Conservation (phyloP, 352 stramenopile genomes). For the Phytophthora megakarya region DNA sequence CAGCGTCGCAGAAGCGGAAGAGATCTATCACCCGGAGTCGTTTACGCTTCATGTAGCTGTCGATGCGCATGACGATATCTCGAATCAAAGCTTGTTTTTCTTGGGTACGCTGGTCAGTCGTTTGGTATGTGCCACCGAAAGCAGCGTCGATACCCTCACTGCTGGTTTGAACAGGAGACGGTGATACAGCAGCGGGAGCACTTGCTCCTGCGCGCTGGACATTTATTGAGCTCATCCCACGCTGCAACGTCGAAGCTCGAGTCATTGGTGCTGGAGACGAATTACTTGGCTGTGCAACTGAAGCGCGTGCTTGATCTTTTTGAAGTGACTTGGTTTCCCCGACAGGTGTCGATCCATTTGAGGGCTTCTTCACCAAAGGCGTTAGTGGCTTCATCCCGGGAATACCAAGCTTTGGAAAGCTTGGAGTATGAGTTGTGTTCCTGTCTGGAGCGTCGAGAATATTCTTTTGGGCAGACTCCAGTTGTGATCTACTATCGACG, state of each 20-base stretch:
- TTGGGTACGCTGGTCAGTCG: constrained; percentile 64
- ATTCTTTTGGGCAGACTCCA: constrained; percentile 1
- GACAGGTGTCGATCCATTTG: constrained; percentile 14
- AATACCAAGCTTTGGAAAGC: constrained; percentile 64
- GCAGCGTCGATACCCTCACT: constrained; percentile 37
- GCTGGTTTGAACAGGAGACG: constrained; percentile 5
- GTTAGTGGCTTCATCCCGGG: constrained; percentile 45
- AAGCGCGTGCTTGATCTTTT: constrained; percentile 17
- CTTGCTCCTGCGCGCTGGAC: constrained; percentile 7
- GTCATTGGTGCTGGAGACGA: neutral
- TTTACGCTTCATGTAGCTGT: constrained; percentile 86
- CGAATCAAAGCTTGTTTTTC: constrained; percentile 75
- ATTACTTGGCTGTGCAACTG: neutral
- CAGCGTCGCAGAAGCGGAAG: constrained; percentile 85
- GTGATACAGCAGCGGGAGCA: constrained; percentile 1
- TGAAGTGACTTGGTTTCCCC: constrained; percentile 10
- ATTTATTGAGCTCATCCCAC: constrained; percentile 15
- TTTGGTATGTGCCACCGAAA: constrained; percentile 67
- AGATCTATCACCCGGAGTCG: constrained; percentile 83
- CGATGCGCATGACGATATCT: constrained; percentile 80
- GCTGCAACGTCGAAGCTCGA: constrained; percentile 19
- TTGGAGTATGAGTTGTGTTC: constrained; percentile 30
- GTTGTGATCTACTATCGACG: constrained; percentile 2
- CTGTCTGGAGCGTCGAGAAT: constrained; percentile 1
- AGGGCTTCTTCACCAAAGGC: constrained; percentile 39